A percentile compares a stretch with the other conserved stretches of the same genome.
These are phyloP conservation scores for Cyamopsis tetragonoloba DNA, from an alignment of 306 rosid species.

Conservation along the genomic window DNA sequence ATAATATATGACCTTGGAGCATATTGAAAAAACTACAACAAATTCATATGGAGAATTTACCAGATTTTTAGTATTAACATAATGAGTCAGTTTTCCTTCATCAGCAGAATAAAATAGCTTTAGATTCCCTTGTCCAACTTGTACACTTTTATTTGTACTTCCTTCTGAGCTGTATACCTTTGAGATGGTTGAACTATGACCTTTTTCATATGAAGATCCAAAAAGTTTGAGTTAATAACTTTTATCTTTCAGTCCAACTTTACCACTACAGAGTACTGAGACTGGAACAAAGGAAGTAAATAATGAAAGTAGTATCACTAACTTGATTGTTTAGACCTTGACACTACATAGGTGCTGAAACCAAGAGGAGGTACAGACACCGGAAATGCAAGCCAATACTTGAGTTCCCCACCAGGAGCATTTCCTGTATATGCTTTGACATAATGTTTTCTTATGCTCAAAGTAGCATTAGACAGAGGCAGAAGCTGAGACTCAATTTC, in stretches of 20 bases:
- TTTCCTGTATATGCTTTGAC: conserved; percentile 59
- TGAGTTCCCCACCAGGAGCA: conserved; percentile 36
- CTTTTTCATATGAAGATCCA: conserved; percentile 25
- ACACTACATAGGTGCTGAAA: conserved; percentile 66
- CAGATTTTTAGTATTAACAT: conserved; percentile 50
- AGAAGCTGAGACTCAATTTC: conserved; percentile 73
- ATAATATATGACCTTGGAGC: conserved; percentile 17
- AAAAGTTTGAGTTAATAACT: conserved; percentile 18
- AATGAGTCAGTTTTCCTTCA: conserved; percentile 59
- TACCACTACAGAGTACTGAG: conserved; percentile 7
- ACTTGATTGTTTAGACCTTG: conserved; percentile 39
- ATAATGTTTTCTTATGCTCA: conserved; percentile 41
- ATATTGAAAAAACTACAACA: neutral
- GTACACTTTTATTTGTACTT: conserved; percentile 39
- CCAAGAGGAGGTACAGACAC: conserved; percentile 82
- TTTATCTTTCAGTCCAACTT: conserved; percentile 6
- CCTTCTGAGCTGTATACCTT: conserved; percentile 32
- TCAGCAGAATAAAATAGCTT: conserved; percentile 62
- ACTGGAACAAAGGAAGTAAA: neutral
- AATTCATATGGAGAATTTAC: conserved; percentile 34
- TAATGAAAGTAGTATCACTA: conserved; percentile 21
- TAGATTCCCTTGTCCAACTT: conserved; percentile 74
- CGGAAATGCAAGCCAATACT: conserved; percentile 75
- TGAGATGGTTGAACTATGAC: conserved; percentile 30
- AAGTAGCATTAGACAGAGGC: conserved; percentile 53